Conservation (phyloP, 768 basidiomycete genomes). For the Lyophyllum shimeji region DNA sequence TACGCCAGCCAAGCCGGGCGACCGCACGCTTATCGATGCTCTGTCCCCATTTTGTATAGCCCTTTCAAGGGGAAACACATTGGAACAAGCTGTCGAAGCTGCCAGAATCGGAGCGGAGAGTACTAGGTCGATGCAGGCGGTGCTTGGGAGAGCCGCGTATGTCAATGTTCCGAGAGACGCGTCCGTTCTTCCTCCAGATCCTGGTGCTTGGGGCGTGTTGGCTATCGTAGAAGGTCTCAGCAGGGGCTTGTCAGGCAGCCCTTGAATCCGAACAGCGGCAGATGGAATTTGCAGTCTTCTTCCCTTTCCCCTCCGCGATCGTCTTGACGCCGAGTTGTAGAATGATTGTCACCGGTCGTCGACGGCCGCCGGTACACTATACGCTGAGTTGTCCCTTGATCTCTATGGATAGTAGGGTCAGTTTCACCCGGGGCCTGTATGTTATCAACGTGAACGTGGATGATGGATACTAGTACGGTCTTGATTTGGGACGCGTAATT, state of each 20-base stretch:
- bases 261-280: neutral
- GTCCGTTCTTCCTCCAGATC: conserved; percentile 44
- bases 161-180: conserved; percentile 29
- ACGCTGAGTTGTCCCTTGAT: neutral
- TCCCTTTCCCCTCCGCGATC: no score
- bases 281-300: no score
- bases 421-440: no score
- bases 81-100: conserved; percentile 31
- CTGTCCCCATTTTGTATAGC: conserved; percentile 44
- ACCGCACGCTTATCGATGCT: conserved; percentile 59
- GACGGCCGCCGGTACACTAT: no score
- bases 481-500: neutral
- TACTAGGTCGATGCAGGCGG: conserved; percentile 46
- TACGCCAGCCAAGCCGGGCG: conserved; percentile 52
- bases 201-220: conserved; percentile 55
- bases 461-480: no score
- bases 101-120: conserved; percentile 44
- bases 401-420: no score
- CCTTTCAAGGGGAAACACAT: conserved; percentile 23
- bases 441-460: no score
- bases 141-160: conserved; percentile 52
- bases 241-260: conserved; percentile 13
- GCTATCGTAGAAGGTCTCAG: conserved; percentile 39
- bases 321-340: no score
- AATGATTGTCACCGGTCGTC: no score